Percentiles rank a stretch among this genome's conserved stretches.
Evolutionary conservation across 1,139 yeast genomes (phyloP).

Genomic region (Arxiozyma heterogenica): DNA sequence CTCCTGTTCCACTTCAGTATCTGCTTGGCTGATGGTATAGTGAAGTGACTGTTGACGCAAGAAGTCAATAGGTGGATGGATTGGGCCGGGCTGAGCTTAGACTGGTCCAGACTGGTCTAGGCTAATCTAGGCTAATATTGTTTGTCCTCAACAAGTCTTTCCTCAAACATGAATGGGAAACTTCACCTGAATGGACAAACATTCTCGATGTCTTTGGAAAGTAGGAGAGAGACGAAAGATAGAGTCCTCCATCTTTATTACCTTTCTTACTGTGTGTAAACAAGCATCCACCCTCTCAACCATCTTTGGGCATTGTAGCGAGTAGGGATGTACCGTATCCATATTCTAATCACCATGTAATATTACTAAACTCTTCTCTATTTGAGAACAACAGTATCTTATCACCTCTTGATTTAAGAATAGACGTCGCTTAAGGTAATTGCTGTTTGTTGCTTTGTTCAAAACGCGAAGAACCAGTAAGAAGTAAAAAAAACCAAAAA

Average conservation of each 20-base stretch:
- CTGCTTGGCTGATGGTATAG: neutral
- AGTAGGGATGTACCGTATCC: neutral
- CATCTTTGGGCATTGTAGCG: neutral
- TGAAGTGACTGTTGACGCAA: neutral
- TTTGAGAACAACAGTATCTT: too few species aligned
- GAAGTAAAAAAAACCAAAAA: constrained; percentile 20
- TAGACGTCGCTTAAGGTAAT: too few species aligned
- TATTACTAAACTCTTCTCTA: neutral
- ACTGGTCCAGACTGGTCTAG: too few species aligned
- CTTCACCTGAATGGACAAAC: too few species aligned
- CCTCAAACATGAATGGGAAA: neutral
- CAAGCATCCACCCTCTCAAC: neutral
- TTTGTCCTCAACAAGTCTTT: neutral
- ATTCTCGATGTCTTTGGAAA: too few species aligned
- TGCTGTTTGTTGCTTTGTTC: neutral
- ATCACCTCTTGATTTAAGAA: too few species aligned
- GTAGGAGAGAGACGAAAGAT: too few species aligned
- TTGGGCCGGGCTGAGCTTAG: too few species aligned
- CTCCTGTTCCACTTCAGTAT: too few species aligned
- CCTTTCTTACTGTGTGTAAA: neutral
- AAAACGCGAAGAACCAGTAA: neutral
- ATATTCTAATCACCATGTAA: neutral
- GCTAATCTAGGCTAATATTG: neutral
- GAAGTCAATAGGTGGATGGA: neutral
- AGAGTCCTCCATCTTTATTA: neutral